These are phyloP conservation scores for Salix brachista DNA, from an alignment of 345 rosid species.

Conservation along the genomic window DNA sequence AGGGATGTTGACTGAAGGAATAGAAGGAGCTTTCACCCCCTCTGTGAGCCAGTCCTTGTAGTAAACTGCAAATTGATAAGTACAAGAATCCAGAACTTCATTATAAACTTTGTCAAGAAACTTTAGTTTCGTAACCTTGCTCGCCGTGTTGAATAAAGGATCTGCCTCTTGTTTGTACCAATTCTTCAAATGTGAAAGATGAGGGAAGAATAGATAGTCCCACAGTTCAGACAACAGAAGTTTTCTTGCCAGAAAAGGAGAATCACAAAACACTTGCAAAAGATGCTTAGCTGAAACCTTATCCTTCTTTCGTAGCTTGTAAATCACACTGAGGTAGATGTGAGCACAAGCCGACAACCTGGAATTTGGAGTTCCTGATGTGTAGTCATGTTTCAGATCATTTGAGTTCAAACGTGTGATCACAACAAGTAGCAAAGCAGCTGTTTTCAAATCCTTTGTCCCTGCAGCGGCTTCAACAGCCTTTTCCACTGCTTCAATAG, in stretches of 20 bases:
- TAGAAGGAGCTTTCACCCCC: slow-evolving; percentile 46
- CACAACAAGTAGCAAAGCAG: slow-evolving; percentile 51
- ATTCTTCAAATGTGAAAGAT: slow-evolving; percentile 52
- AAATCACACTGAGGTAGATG: slow-evolving; percentile 50
- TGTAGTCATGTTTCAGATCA: slow-evolving; percentile 40
- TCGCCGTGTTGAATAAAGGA: slow-evolving; percentile 31
- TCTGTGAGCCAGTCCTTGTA: slow-evolving; percentile 68
- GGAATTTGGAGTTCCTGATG: slow-evolving; percentile 42
- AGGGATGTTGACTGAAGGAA: slow-evolving; percentile 50
- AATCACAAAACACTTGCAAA: slow-evolving; percentile 55
- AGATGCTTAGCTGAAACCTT: slow-evolving; percentile 55
- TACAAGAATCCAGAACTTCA: slow-evolving; percentile 55
- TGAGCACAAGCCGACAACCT: slow-evolving; percentile 61
- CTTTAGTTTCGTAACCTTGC: slow-evolving; percentile 36
- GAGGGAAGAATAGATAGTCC: slow-evolving; percentile 57
- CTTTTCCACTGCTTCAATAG: slow-evolving; percentile 43
- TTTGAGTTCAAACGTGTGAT: slow-evolving; percentile 46
- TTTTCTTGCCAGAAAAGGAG: slow-evolving; percentile 49
- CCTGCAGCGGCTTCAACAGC: slow-evolving; percentile 35
- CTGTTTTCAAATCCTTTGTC: slow-evolving; percentile 47
- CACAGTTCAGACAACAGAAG: slow-evolving; percentile 50
- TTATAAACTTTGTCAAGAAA: slow-evolving; percentile 54
- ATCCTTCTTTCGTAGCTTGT: slow-evolving; percentile 55
- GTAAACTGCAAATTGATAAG: slow-evolving; percentile 53
- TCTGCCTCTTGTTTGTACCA: slow-evolving; percentile 59